These are phyloP conservation scores for Candida sakaeoensis DNA, from an alignment of 805 yeast genomes.

Conservation along the genomic window DNA sequence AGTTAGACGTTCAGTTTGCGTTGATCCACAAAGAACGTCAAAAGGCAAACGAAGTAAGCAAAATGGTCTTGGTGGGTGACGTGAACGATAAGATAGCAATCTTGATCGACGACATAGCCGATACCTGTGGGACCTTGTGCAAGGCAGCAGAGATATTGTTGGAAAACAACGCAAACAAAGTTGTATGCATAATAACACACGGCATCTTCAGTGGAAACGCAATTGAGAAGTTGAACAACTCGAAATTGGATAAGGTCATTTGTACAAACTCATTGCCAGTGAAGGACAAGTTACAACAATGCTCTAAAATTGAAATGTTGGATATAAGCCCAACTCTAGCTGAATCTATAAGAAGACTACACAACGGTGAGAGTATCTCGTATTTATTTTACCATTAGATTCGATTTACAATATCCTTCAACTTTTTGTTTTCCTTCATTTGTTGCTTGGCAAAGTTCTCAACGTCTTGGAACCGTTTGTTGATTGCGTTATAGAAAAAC, in stretches of 20 bases:
- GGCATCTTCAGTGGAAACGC: constrained; percentile 91
- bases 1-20: constrained; percentile 88
- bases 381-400: constrained; percentile 65
- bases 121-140: constrained; percentile 94
- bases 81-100: constrained; percentile 80
- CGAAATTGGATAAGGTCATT: constrained; percentile 68
- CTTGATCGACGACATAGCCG: constrained; percentile 96
- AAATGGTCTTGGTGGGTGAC: constrained; percentile 96
- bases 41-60: constrained; percentile 88
- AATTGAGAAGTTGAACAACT: constrained; percentile 61
- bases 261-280: constrained; percentile 95
- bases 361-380: constrained; percentile 93
- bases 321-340: constrained; percentile 87
- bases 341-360: constrained; percentile 90
- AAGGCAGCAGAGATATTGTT: constrained; percentile 89
- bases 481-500: constrained; percentile 43
- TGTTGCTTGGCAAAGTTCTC: constrained; percentile 84
- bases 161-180: constrained; percentile 76
- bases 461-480: constrained; percentile 81
- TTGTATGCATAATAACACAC: constrained; percentile 92
- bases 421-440: constrained; percentile 65
- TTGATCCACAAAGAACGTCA: constrained; percentile 95
- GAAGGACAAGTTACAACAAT: constrained; percentile 51
- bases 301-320: constrained; percentile 71
- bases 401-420: constrained; percentile 25